Conservation (phyloP, 2,329 filamentous ascomycete genomes). For the Chaetoscypha palmicola region DNA sequence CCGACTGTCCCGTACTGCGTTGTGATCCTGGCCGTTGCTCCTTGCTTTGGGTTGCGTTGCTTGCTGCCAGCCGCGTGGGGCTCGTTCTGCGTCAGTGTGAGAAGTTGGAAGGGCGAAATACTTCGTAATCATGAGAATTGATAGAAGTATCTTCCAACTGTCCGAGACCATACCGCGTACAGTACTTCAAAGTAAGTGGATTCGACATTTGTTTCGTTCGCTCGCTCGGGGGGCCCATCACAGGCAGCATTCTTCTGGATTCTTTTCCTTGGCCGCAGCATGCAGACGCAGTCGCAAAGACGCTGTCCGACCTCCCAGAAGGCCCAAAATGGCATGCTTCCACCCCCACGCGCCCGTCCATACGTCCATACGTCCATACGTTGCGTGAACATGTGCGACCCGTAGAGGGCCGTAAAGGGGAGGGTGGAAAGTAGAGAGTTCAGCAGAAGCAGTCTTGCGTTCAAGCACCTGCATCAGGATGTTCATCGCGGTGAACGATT, state of each 20-base stretch:
- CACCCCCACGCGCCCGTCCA: not conserved
- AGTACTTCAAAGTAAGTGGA: no score
- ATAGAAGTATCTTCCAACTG: not conserved
- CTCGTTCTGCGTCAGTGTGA: not conserved
- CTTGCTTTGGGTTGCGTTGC: not conserved
- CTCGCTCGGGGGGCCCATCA: no score
- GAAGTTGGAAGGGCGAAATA: not conserved
- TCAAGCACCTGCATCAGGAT: no score
- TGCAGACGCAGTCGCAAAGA: no score
- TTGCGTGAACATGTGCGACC: no score
- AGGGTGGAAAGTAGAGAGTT: no score
- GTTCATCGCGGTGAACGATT: no score
- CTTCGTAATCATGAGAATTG: not conserved
- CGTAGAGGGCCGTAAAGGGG: no score
- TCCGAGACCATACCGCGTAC: no score
- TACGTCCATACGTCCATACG: not conserved
- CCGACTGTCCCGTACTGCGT: not conserved
- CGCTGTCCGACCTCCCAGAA: not conserved
- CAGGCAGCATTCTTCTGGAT: not conserved
- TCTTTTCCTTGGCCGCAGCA: not conserved
- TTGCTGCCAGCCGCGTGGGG: not conserved
- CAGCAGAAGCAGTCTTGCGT: not conserved
- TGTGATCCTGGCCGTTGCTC: not conserved
- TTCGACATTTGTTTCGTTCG: no score
- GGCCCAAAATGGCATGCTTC: not conserved